Evolutionary conservation across 495 filamentous ascomycete species (phyloP).

Genomic region (Hypoxylon lienhwacheense): DNA sequence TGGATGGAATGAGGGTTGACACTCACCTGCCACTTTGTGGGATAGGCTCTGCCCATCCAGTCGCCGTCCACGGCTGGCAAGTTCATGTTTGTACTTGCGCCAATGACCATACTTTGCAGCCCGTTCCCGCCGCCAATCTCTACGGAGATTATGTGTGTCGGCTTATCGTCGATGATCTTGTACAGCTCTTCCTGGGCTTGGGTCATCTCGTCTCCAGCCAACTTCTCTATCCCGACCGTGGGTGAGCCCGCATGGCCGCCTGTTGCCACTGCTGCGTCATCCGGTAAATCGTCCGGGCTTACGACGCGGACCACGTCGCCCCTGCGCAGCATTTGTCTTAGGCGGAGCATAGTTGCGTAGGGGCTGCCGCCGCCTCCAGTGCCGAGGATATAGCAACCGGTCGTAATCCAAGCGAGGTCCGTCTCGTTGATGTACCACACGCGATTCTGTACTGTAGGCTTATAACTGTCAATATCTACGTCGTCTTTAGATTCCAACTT

Average conservation of each 20-base stretch:
- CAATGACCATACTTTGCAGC: conserved; percentile 56
- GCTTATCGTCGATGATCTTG: conserved; percentile 35
- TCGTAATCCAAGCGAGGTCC: conserved; percentile 60
- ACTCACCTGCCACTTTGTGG: conserved; percentile 53
- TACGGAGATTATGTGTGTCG: conserved; percentile 50
- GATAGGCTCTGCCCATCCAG: conserved; percentile 62
- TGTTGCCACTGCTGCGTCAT: conserved; percentile 49
- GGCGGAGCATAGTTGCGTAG: conserved; percentile 47
- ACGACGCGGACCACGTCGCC: conserved; percentile 53
- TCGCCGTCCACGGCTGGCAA: conserved; percentile 57
- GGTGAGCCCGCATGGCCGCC: conserved; percentile 54
- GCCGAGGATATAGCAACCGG: conserved; percentile 64
- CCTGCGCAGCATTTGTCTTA: conserved; percentile 49
- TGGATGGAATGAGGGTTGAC: neutral
- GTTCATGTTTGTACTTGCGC: conserved; percentile 51
- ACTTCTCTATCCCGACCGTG: conserved; percentile 55
- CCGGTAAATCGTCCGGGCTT: conserved; percentile 45
- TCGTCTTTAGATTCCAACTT: conserved; percentile 22
- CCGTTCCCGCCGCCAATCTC: conserved; percentile 62
- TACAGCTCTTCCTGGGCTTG: conserved; percentile 51
- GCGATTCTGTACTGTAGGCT: conserved; percentile 52
- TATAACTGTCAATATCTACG: conserved; percentile 53
- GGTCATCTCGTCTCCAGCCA: conserved; percentile 56
- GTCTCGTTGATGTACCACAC: conserved; percentile 59
- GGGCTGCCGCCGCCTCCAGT: conserved; percentile 61